Base-by-base conservation (phyloP, 129 eudicot genomes). In the Kitagawia praeruptora region DNA sequence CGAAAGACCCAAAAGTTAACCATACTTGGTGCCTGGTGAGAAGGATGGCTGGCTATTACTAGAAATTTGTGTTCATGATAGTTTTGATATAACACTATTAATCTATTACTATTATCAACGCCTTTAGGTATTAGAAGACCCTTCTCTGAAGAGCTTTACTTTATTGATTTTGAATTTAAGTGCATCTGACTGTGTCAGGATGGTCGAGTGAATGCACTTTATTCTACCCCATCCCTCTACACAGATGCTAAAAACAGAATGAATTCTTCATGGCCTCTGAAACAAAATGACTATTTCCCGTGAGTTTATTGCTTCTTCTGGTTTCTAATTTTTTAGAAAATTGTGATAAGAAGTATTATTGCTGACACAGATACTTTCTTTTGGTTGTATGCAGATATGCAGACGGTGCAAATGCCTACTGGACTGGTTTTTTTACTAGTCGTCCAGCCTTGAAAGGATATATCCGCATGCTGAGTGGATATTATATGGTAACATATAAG, bases 341-440 rank as follows among this genome's bases (percentile, higher is more conserved):
- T 23, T 66, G 5, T 61, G 37, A n/a, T 18, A 42, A 45, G 37
- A 80, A 70, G 25, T 63, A 38, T 38, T 77, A 67, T 73, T 6
- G 14, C 11, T 48, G 75, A 70, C 45, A 12, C 42, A 74, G 5
- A 70, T 13, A 13, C 21, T 72, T 80, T 40, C 49, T 74, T 44
- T 82, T 73, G 74, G 54, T 79, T 79, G 79, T 70, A 25, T 58
- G 77, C 69, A 93, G 98, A 83, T 93, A 94, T 86, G 98, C 98
- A 41, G 96, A 89, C 45, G 25, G 83, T 56, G 82, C 67, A 77
- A 81, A 89, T 88, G 83, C 97, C 75, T 94, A 94, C 58, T 94
- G 97, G 96, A 91, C 97, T 6, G 98, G 97, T 56, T 94, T 74
- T 81, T 94, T 83, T 76, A 88, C 97, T 69, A 94, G 98, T 67